Base-by-base conservation (phyloP, 208 protist genomes). In the Crithidia fasciculata region DNA sequence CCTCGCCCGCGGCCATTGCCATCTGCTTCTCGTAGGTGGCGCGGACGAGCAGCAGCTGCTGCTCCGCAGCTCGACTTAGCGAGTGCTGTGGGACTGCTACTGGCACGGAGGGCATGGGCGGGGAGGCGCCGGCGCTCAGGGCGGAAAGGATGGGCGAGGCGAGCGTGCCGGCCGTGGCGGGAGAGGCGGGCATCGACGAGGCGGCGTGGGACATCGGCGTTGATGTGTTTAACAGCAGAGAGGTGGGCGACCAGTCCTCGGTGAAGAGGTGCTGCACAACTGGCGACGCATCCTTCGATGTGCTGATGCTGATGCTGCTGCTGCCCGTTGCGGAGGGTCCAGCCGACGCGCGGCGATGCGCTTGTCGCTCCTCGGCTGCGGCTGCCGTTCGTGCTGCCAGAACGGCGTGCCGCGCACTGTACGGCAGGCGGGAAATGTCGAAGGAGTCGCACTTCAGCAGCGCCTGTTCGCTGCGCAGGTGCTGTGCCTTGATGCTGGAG, bases 361-460 rank as follows among this genome's bases (percentile, higher is more conserved):
- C 12, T 15, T 55, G 50, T 12, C 8, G n/a, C n/a, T 19, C 16
- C 12, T 12, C 50, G 6, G 15, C 16, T 55, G 50, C 50, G 15
- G 50, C 50, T 5, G 8, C 16, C 58, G 45, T 49, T 16, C 41
- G 12, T 12, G 40, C 58, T 6, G 58, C 36, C 6, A 49, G 8
- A 15, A 41, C 18, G 9, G 68, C 55, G 7, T 70, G 53, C 0
- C 74, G 74, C 18, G 62, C 62, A 45, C n/a, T 69, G 68, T 74
- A 70, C 15, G 67, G 68, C 50, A 80, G 59, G 12, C 74, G 67
- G 6, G 52, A 64, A 2, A 74, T 44, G 19, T 53, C 13, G 39
- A 70, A n/a, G 6, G 58, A 60, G 13, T 80, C 62, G 61, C 68
- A 80, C 15, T 41, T 54, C 40, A 60, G 61, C 60, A 80, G 18